A percentile compares a stretch with the other conserved stretches of the same genome.
These are phyloP conservation scores for Mycoemilia scoparia DNA, from an alignment of 192 early-diverging fungal genomes.

Conservation along the genomic window DNA sequence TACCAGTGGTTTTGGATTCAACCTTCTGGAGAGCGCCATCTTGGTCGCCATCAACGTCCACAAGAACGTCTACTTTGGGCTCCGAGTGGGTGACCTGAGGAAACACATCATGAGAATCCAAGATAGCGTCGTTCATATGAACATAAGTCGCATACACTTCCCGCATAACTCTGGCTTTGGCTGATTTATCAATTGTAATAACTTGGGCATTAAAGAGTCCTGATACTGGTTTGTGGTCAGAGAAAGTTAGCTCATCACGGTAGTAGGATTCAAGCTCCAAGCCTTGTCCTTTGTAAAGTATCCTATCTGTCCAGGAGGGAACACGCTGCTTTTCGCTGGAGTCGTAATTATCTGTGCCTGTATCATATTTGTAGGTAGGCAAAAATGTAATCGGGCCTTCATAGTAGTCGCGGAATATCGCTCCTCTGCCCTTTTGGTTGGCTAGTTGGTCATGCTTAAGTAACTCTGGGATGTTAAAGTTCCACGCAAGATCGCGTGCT, in stretches of 20 bases:
- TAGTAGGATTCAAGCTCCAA: constrained; percentile 17
- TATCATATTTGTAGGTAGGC: constrained; percentile 98
- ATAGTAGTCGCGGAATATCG: constrained; percentile 56
- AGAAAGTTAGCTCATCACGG: constrained; percentile 20
- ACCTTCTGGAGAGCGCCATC: too few relatives aligned
- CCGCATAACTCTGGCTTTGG: constrained; percentile 13
- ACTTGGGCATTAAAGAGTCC: constrained; percentile 23
- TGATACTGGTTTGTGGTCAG: constrained; percentile 28
- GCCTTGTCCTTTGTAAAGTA: constrained; percentile 29
- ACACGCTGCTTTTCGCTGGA: constrained; percentile 84
- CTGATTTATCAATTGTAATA: constrained; percentile 17
- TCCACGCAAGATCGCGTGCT: constrained; percentile 19
- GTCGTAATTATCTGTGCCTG: constrained; percentile 66
- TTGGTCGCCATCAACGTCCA: too few relatives aligned
- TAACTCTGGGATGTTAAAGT: constrained; percentile 30
- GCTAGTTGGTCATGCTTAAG: constrained; percentile 40
- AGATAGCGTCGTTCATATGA: too few relatives aligned
- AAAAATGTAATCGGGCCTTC: constrained; percentile 67
- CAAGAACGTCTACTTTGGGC: too few relatives aligned
- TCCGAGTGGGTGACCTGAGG: too few relatives aligned
- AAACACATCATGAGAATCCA: too few relatives aligned
- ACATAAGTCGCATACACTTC: constrained; percentile 16
- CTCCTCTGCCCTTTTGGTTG: constrained; percentile 35
- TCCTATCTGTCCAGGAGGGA: constrained; percentile 94
- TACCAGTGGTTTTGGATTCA: too few relatives aligned